phyloP scores from a whole-genome alignment of 768 basidiomycete genomes.

The Lactarius sanguifluus region DNA sequence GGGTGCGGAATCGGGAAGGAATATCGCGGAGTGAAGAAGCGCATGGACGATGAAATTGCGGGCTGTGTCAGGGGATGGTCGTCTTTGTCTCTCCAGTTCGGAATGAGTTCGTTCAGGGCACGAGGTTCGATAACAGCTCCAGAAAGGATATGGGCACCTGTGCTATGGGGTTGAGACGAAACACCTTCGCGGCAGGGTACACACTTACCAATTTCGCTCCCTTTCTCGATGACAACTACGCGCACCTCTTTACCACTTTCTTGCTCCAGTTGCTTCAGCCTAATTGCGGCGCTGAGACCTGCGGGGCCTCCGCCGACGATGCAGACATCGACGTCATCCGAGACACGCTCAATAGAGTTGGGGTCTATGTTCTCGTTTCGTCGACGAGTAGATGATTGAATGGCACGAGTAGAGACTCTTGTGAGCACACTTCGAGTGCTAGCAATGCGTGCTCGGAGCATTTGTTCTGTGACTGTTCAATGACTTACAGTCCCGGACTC shows the following conservation, averaged over 20 bases:
- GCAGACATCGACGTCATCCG: conserved; percentile 93
- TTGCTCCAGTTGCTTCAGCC: conserved; percentile 87
- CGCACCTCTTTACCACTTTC: conserved; percentile 78
- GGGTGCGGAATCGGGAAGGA: conserved; percentile 90
- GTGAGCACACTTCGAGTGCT: conserved; percentile 13
- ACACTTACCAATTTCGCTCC: conserved; percentile 82
- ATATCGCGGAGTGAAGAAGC: conserved; percentile 67
- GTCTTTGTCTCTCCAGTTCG: conserved; percentile 67
- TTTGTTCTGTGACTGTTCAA: not conserved
- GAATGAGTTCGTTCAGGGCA: conserved; percentile 87
- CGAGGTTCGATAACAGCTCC: conserved; percentile 94
- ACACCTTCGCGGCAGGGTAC: not conserved
- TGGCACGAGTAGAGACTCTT: conserved; percentile 16
- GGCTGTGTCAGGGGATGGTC: conserved; percentile 81
- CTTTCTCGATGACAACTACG: conserved; percentile 95
- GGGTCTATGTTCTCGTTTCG: conserved; percentile 50
- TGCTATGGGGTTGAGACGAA: not conserved
- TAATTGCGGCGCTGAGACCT: conserved; percentile 92
- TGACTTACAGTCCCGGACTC: not conserved
- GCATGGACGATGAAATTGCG: conserved; percentile 80
- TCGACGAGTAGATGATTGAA: conserved; percentile 35
- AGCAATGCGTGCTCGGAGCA: conserved; percentile 20
- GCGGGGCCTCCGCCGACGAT: conserved; percentile 97
- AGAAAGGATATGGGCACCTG: conserved; percentile 92
- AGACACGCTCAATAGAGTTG: conserved; percentile 68